A percentile compares a stretch with the other conserved stretches of the same genome.
These are phyloP conservation scores for Pyrenophora teres DNA, from an alignment of 2,329 filamentous ascomycete species.

Conservation along the genomic window DNA sequence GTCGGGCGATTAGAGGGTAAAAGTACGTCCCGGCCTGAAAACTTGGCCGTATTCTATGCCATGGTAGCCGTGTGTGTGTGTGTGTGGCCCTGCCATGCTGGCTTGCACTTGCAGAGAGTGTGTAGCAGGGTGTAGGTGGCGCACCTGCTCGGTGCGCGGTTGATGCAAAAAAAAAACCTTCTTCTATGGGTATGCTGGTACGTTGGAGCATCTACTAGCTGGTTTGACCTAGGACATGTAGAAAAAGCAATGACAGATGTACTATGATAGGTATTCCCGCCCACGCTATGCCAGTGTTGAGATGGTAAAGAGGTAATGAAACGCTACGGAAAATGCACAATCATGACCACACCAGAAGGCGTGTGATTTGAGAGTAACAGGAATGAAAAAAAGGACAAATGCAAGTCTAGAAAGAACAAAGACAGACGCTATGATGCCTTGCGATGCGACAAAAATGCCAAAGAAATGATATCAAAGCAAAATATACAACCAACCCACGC, in stretches of 20 bases:
- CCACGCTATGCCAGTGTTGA: conserved; percentile 30
- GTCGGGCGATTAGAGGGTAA: conserved; percentile 20
- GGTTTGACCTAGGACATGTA: neutral
- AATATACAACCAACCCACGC: conserved; percentile 37
- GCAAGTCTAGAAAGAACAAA: conserved; percentile 25
- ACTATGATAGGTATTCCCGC: conserved; percentile 24
- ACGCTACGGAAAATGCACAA: conserved; percentile 32
- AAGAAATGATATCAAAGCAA: conserved; percentile 26
- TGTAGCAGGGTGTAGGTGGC: conserved; percentile 17
- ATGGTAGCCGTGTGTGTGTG: conserved; percentile 8
- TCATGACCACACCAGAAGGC: conserved; percentile 26
- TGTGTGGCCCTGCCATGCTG: conserved; percentile 14
- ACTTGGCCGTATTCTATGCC: neutral
- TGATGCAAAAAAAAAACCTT: conserved; percentile 18
- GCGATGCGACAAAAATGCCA: conserved; percentile 19
- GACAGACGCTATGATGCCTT: conserved; percentile 36
- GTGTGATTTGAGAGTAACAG: conserved; percentile 10
- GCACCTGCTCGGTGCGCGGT: conserved; percentile 19
- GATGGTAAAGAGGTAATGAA: conserved; percentile 16
- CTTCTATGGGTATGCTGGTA: conserved; percentile 20
- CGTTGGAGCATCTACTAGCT: conserved; percentile 3
- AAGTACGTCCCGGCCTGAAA: conserved; percentile 18
- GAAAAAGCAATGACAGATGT: conserved; percentile 17
- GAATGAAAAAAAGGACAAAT: conserved; percentile 19
- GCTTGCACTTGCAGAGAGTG: conserved; percentile 5